Evolutionary conservation across 2,329 filamentous ascomycete species (phyloP).

Genomic region (Thelonectria discophora): DNA sequence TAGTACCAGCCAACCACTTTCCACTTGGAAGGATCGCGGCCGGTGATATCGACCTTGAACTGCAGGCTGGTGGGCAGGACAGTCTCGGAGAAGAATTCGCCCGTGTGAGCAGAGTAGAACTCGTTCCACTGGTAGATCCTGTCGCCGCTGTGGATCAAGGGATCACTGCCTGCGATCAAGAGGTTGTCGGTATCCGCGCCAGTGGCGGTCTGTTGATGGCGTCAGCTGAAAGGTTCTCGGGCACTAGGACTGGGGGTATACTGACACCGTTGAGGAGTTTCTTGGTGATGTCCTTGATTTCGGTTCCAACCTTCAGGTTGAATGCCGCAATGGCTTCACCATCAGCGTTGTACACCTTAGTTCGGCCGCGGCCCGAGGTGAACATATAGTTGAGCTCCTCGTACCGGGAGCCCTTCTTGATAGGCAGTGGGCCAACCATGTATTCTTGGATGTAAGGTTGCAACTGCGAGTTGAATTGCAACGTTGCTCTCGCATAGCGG

Average conservation of each 20-base stretch:
- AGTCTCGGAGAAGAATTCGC: constrained; percentile 50
- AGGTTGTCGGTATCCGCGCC: constrained; percentile 20
- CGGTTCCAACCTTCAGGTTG: constrained; percentile 16
- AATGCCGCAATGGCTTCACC: constrained; percentile 26
- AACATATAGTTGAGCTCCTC: constrained; percentile 54
- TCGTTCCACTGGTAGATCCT: constrained; percentile 57
- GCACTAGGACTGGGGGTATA: accelerated
- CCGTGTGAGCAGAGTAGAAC: constrained; percentile 51
- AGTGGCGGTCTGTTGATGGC: constrained; percentile 18
- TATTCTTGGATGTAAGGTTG: constrained; percentile 52
- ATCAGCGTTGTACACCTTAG: constrained; percentile 38
- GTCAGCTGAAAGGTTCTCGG: neutral
- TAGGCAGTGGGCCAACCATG: constrained; percentile 50
- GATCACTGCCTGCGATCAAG: constrained; percentile 32
- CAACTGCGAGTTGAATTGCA: constrained; percentile 35
- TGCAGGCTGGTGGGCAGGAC: constrained; percentile 38
- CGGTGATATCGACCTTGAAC: constrained; percentile 18
- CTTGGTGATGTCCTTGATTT: constrained; percentile 27
- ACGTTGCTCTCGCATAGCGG: constrained; percentile 54
- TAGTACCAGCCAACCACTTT: constrained; percentile 19
- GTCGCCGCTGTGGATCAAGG: constrained; percentile 51
- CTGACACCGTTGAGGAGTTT: constrained; percentile 28
- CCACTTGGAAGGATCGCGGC: constrained; percentile 16
- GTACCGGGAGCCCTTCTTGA: constrained; percentile 46
- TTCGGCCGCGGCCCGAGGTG: constrained; percentile 41